Evolutionary conservation across 1,284 basidiomycete species (phyloP), one percentile per base, ranked within the genome.

Genomic region (Fereydounia khargensis): DNA sequence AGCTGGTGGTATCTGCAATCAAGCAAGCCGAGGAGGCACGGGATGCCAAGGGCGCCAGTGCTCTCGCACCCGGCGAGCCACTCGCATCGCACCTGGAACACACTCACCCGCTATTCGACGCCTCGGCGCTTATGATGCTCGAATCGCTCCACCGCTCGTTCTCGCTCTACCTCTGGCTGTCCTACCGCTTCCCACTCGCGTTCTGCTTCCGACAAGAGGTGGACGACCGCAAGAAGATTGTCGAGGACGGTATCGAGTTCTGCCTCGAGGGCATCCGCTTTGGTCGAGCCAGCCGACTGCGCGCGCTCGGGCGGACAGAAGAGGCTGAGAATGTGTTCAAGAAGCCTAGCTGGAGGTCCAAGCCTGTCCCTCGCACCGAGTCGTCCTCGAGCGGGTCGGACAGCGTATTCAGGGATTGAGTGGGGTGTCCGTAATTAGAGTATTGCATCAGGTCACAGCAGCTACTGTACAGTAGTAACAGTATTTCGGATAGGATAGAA

Each of bases 101-200:
- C 30, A 28, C 27, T 28, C 25, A 33, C 16, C 42, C 49, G 13
- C 27, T 68, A 19, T 41, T 65, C 39, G 61, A 66, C 45, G 49
- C 68, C 32, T 64, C 74, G 0, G 71, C 77, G 7, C 73, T 85
- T 39, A 58, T 66, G 38, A 65, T 75, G n/a, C 79, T 97, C 27
- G 94, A 97, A 77, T 81, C 81, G 3, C 77, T 91, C 43, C 92
- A 97, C 77, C 86, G 87, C 64, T 78, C 84, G n/a, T 73, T 92
- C 20, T 84, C 87, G 14, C 65, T 88, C 16, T 97, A 97, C 76
- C 79, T 90, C 42, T 98, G 94, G 94, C 81, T 95, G 47, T 81
- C 81, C 18, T 86, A 84, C 76, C 84, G 92, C n/a, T 81, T 85
- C 38, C 82, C 84, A 1, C 79, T 91, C 35, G 81, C 84, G 10